phyloP scores from a whole-genome alignment of 768 basidiomycete genomes.

The Naganishia vaughanmartiniae region DNA sequence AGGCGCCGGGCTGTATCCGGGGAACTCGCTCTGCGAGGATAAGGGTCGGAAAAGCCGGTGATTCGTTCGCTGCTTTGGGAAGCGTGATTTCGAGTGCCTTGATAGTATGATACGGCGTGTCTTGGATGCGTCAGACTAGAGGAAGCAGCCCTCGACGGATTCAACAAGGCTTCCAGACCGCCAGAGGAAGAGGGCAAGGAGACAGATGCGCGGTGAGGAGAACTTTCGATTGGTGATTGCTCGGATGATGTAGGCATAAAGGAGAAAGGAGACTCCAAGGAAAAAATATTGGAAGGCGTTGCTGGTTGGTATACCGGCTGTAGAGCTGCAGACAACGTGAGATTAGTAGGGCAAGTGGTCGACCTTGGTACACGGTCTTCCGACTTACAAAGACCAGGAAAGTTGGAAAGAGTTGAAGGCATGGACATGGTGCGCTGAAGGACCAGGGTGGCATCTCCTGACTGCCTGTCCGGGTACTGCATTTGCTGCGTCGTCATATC shows the following conservation, averaged over 20 bases:
- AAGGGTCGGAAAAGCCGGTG: background rate
- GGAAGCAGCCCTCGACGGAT: background rate
- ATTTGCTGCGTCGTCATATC: background rate
- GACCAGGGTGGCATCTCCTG: background rate
- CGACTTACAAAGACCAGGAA: background rate
- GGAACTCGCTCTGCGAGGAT: background rate
- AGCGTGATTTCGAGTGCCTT: background rate
- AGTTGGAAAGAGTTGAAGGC: background rate
- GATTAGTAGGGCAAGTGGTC: background rate
- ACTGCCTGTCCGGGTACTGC: background rate
- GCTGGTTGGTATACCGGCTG: background rate
- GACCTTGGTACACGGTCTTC: background rate
- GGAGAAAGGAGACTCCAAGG: constrained; percentile 1
- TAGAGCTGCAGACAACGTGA: background rate
- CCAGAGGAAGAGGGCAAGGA: background rate
- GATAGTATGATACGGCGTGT: background rate
- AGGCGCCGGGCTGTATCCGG: background rate
- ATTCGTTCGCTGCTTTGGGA: background rate
- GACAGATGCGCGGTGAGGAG: background rate
- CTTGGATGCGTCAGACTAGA: background rate
- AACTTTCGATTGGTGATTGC: background rate
- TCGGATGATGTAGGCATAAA: background rate
- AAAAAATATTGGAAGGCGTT: background rate
- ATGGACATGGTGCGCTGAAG: background rate
- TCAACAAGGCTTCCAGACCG: background rate